Conservation (phyloP, 441 rosid genomes). For the Euphorbia celastroides region DNA sequence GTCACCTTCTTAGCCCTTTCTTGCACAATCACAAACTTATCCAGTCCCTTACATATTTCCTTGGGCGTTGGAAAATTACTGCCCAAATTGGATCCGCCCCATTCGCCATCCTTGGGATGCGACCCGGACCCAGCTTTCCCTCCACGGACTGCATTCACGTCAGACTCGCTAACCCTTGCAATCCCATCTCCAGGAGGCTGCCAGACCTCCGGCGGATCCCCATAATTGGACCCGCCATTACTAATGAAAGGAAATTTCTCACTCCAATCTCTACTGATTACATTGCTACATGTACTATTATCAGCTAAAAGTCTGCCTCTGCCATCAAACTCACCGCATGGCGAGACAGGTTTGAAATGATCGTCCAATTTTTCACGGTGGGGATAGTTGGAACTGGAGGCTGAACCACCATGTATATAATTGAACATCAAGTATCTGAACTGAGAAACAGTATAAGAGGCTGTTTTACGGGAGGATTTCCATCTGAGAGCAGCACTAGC, state of each 20-base stretch:
- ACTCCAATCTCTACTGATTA: conserved; percentile 21
- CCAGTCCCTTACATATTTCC: conserved; percentile 81
- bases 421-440: conserved; percentile 54
- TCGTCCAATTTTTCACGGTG: conserved; percentile 44
- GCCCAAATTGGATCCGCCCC: conserved; percentile 95
- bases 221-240: conserved; percentile 42
- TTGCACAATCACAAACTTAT: conserved; percentile 94
- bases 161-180: conserved; percentile 40
- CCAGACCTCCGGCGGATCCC: conserved; percentile 99
- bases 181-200: conserved; percentile 91
- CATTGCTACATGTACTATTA: conserved; percentile 25
- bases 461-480: conserved; percentile 48
- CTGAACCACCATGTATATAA: conserved; percentile 46
- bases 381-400: conserved; percentile 33
- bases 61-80: conserved; percentile 82
- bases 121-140: conserved; percentile 46
- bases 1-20: conserved; percentile 88
- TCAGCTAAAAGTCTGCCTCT: conserved; percentile 37
- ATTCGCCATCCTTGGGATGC: conserved; percentile 54
- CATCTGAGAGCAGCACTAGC: conserved; percentile 73
- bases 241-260: conserved; percentile 25
- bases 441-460: conserved; percentile 54
- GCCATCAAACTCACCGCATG: conserved; percentile 45
- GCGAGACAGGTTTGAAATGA: conserved; percentile 50
- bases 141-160: conserved; percentile 32